Percentiles rank a stretch among this genome's conserved stretches.
These are phyloP conservation scores for Brassica incana DNA, from an alignment of 345 rosid species.

Conservation along the genomic window DNA sequence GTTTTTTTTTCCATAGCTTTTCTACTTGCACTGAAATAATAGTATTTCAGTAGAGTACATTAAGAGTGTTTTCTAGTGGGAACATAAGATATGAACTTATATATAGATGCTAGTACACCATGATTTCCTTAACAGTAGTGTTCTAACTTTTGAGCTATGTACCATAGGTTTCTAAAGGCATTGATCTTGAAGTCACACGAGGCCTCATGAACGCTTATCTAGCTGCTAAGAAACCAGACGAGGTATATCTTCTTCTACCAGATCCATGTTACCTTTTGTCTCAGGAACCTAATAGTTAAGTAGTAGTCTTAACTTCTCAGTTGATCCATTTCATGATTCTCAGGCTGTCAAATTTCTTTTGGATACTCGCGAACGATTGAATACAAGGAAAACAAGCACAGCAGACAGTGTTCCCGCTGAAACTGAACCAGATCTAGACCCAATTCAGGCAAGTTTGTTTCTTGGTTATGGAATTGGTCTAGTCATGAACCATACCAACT, in stretches of 20 bases:
- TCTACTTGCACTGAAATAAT: neutral
- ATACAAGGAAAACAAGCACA: slow-evolving; percentile 45
- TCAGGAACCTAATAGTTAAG: slow-evolving; percentile 7
- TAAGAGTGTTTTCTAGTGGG: neutral
- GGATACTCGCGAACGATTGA: slow-evolving; percentile 55
- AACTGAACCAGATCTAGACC: slow-evolving; percentile 49
- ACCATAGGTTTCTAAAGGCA: slow-evolving; percentile 58
- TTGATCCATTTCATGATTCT: slow-evolving; percentile 11
- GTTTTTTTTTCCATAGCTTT: neutral
- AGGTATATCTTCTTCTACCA: slow-evolving; percentile 50
- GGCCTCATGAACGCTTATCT: slow-evolving; percentile 78
- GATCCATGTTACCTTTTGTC: neutral
- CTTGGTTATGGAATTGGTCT: neutral
- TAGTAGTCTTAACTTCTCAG: neutral
- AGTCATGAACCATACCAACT: slow-evolving; percentile 4
- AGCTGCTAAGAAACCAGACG: slow-evolving; percentile 91
- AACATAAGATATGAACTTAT: neutral
- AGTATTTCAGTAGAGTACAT: neutral
- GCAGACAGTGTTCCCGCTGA: slow-evolving; percentile 39
- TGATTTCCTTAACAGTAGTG: neutral
- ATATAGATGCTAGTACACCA: neutral
- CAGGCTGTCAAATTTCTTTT: slow-evolving; percentile 87
- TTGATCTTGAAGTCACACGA: slow-evolving; percentile 77
- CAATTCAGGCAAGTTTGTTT: slow-evolving; percentile 62
- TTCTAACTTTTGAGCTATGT: neutral